Base-by-base conservation (phyloP, 768 basidiomycete species). In the Suillus paluster region DNA sequence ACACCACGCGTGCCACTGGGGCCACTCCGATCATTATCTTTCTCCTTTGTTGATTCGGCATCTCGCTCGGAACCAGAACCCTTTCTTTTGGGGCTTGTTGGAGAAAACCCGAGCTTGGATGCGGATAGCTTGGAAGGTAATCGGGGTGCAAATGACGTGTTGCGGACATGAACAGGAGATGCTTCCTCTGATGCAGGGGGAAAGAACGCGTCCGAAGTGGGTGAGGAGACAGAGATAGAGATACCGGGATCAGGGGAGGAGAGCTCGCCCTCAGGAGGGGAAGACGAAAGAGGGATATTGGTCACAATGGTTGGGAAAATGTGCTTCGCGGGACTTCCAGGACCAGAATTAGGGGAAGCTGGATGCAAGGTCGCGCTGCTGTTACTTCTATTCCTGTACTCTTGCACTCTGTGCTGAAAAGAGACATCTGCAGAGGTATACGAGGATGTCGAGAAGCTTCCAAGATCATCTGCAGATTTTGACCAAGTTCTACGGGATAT, bases 401-500 rank as follows among this genome's bases (percentile, higher is more conserved):
- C 44, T 81, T 84, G 65, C 88, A 83, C 68, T 81, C 75, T 85
- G 58, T 87, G 84, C 45, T 90, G 86, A 65, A 91, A 78, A 21
- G 80, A 78, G 7, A 80, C 66, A 49, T 83, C 82, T 57, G 82
- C 68, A n/a, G 77, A 76, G 41, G 76, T 67, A 60, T 62, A 66
- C 30, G 72, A 72, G 14, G 66, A 73, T 42, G 71, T 68, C 15
- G 80, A 79, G 54, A 86, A 75, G 70, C 83, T 86, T 67, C 85
- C 83, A 56, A 94, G 81, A 71, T 94, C 92, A 70, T 94, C 92
- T 23, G 86, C 91, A 7, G 90, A 92, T 70, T 80, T 86, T 27
- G 91, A 92, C 92, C 92, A 94, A 14, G 82, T 83, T 71, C 86
- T 89, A 67, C 86, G 83, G 1, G 90, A 89, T 11, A 91, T 85